phyloP scores from a whole-genome alignment of 179 eudicot genomes.

The Drosera spatulata region DNA sequence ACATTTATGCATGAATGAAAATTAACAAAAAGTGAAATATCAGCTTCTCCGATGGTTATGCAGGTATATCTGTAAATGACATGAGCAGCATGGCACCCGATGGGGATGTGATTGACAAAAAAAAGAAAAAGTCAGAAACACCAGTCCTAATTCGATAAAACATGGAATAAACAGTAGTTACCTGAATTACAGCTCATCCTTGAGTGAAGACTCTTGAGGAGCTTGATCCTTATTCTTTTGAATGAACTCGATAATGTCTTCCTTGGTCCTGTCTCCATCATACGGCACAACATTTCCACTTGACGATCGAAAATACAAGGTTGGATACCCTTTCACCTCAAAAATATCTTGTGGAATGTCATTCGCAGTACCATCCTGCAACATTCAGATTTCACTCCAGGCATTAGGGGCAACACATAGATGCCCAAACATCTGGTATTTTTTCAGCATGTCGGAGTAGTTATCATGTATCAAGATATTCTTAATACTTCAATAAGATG shows the following conservation, averaged over 20 bases:
- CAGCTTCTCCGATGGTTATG: too few relatives aligned
- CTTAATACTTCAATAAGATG: too few relatives aligned
- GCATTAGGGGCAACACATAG: neutral
- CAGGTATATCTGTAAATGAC: too few relatives aligned
- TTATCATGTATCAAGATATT: too few relatives aligned
- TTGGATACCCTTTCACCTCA: slow-evolving; percentile 81
- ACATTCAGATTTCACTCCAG: neutral
- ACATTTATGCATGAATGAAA: too few relatives aligned
- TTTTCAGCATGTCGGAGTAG: too few relatives aligned
- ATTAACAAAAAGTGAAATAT: too few relatives aligned
- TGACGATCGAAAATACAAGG: slow-evolving; percentile 67
- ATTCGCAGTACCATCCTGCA: slow-evolving; percentile 89
- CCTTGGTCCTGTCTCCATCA: slow-evolving; percentile 70
- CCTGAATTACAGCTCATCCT: slow-evolving; percentile 69
- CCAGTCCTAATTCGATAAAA: too few relatives aligned
- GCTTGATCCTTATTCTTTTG: slow-evolving; percentile 45
- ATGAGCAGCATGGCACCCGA: too few relatives aligned
- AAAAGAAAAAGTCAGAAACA: too few relatives aligned
- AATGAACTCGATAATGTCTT: slow-evolving; percentile 57
- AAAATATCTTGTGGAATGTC: slow-evolving; percentile 54
- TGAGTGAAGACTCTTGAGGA: slow-evolving; percentile 14
- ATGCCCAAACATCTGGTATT: neutral
- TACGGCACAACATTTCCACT: slow-evolving; percentile 54
- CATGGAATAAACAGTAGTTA: too few relatives aligned
- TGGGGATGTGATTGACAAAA: too few relatives aligned